These are phyloP conservation scores for Thymus quinquecostatus DNA, from an alignment of 257 asterid genomes.

Conservation along the genomic window DNA sequence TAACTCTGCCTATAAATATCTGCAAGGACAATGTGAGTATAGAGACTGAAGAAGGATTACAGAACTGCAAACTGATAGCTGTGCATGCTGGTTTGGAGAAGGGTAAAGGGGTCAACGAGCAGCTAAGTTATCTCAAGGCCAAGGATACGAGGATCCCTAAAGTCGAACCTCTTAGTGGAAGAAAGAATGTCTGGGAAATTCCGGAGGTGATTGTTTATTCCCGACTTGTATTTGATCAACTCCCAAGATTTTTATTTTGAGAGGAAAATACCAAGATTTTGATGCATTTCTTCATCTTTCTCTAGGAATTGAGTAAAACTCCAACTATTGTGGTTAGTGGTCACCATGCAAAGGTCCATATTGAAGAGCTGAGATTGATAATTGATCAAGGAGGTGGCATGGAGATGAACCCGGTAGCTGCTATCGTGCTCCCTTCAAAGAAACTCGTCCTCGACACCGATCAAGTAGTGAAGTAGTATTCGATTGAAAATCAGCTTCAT, in stretches of 20 bases:
- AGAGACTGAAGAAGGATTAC: constrained; percentile 63
- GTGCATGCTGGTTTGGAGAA: constrained; percentile 95
- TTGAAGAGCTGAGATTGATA: constrained; percentile 69
- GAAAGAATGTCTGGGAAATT: constrained; percentile 83
- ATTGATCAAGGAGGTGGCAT: constrained; percentile 86
- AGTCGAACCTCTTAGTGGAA: constrained; percentile 79
- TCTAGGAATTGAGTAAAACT: constrained; percentile 59
- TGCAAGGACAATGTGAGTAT: constrained; percentile 69
- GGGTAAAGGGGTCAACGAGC: constrained; percentile 55
- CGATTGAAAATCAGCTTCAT: neutral
- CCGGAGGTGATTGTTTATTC: constrained; percentile 61
- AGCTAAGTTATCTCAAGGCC: constrained; percentile 63
- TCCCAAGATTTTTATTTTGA: neutral
- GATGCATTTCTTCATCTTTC: neutral
- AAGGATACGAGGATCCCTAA: constrained; percentile 88
- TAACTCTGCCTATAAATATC: constrained; percentile 10
- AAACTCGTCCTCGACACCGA: constrained; percentile 78
- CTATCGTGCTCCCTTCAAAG: constrained; percentile 73
- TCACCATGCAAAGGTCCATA: constrained; percentile 76
- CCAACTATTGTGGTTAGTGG: constrained; percentile 75
- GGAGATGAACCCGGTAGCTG: constrained; percentile 70
- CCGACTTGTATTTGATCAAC: neutral
- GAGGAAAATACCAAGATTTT: neutral
- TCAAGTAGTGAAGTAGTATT: neutral
- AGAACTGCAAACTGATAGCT: constrained; percentile 69